Conservation (phyloP, 768 basidiomycete species). For the Galerina sulciceps region DNA sequence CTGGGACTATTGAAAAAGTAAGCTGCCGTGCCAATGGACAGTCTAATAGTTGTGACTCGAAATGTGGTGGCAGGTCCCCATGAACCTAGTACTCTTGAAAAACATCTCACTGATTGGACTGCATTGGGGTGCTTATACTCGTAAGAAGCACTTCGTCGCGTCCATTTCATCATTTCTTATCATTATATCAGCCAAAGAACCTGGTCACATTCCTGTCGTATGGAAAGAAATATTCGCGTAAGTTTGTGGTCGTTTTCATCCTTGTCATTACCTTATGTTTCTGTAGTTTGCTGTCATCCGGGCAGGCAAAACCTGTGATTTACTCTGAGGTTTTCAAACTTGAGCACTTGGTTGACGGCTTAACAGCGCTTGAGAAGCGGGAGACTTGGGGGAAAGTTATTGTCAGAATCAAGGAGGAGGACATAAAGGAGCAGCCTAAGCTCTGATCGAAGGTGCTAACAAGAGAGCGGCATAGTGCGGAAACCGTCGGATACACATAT, state of each 20-base stretch:
- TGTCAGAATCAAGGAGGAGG: constrained; percentile 63
- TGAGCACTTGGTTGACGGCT: constrained; percentile 66
- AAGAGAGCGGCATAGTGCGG: not conserved
- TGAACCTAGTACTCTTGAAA: constrained; percentile 83
- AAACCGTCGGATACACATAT: too few species aligned
- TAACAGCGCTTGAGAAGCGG: constrained; percentile 76
- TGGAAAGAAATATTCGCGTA: constrained; percentile 75
- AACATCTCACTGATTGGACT: constrained; percentile 85
- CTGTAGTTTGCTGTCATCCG: constrained; percentile 67
- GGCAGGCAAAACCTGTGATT: constrained; percentile 67
- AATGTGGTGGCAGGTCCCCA: constrained; percentile 63
- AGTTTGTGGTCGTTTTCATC: constrained; percentile 21
- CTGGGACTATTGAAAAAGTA: constrained; percentile 83
- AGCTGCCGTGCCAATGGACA: not conserved
- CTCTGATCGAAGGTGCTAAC: constrained; percentile 30
- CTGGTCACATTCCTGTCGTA: constrained; percentile 61
- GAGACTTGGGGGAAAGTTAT: constrained; percentile 94
- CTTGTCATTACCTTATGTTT: not conserved
- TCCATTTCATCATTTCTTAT: not conserved
- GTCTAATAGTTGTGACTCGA: not conserved
- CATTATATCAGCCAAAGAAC: constrained; percentile 60
- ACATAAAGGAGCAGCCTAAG: constrained; percentile 39
- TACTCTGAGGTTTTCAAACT: constrained; percentile 75
- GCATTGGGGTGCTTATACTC: constrained; percentile 82
- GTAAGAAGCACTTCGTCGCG: constrained; percentile 38